A percentile compares a stretch with the other conserved stretches of the same genome.
Conservation (phyloP, 1,284 basidiomycete genomes). For the Rhizoctonia solani region DNA sequence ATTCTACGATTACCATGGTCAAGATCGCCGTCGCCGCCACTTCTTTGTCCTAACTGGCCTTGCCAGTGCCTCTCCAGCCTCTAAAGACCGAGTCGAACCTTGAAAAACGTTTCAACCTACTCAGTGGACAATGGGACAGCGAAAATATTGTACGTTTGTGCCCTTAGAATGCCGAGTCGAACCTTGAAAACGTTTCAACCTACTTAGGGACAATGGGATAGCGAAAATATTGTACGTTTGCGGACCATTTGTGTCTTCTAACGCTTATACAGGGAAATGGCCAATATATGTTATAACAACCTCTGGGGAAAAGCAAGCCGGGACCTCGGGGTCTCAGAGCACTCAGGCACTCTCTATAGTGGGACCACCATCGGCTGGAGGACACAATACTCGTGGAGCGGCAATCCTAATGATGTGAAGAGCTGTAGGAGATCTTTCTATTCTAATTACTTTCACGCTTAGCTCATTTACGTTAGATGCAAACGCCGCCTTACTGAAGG, state of each 20-base stretch:
- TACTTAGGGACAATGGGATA: constrained; percentile 32
- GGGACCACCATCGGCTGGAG: constrained; percentile 31
- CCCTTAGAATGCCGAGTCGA: background rate
- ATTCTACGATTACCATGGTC: background rate
- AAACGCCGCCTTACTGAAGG: constrained; percentile 27
- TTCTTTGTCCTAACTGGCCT: background rate
- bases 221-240: constrained; percentile 29
- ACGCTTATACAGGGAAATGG: background rate
- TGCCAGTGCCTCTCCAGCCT: background rate
- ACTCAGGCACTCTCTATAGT: constrained; percentile 29
- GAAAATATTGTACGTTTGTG: too few relatives aligned
- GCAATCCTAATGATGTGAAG: constrained; percentile 35
- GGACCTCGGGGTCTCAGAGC: constrained; percentile 31
- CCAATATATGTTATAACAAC: constrained; percentile 28
- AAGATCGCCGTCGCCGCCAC: background rate
- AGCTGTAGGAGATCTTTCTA: too few relatives aligned
- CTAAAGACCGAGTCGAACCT: too few relatives aligned
- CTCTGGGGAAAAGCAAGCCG: constrained; percentile 32
- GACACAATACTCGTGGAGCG: constrained; percentile 36
- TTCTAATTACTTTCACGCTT: too few relatives aligned
- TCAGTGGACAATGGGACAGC: too few relatives aligned
- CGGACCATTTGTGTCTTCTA: background rate
- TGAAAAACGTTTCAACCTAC: too few relatives aligned
- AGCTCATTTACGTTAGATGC: constrained; percentile 9
- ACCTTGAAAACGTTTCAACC: background rate